These are phyloP conservation scores for Eutrema heterophyllum DNA, from an alignment of 345 rosid genomes.

Conservation along the genomic window DNA sequence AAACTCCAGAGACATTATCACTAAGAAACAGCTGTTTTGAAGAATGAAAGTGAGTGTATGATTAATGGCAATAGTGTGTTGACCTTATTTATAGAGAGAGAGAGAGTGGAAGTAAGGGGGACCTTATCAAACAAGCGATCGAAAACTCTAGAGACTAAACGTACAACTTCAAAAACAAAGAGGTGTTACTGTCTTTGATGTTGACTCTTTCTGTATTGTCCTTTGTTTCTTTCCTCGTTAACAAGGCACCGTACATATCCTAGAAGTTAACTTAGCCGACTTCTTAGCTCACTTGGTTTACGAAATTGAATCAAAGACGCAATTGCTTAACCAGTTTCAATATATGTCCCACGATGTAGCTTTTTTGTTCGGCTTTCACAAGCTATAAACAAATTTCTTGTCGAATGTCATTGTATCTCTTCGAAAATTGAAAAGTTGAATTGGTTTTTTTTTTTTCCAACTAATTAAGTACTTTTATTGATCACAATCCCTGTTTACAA, in stretches of 20 bases:
- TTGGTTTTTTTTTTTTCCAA: no score
- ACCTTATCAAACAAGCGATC: conserved; percentile 13
- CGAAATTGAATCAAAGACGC: not conserved
- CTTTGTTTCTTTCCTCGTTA: conserved; percentile 21
- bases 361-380: not conserved
- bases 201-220: conserved; percentile 9
- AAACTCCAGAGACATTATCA: conserved; percentile 20
- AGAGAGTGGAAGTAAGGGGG: not conserved
- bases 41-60: conserved; percentile 28
- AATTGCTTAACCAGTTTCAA: not conserved
- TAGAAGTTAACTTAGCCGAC: not conserved
- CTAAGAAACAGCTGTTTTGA: conserved; percentile 20
- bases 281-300: not conserved
- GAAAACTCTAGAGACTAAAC: conserved; percentile 30
- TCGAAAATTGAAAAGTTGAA: not conserved
- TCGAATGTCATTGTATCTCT: not conserved
- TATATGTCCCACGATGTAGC: not conserved
- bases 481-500: no score
- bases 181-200: conserved; percentile 23
- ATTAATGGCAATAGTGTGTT: conserved; percentile 10
- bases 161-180: conserved; percentile 11
- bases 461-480: no score
- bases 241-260: conserved; percentile 26
- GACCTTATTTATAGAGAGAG: conserved; percentile 12
- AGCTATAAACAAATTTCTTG: not conserved